Evolutionary conservation across 176 grass and related monocot genomes (phyloP).

Genomic region (Ensete ventricosum): DNA sequence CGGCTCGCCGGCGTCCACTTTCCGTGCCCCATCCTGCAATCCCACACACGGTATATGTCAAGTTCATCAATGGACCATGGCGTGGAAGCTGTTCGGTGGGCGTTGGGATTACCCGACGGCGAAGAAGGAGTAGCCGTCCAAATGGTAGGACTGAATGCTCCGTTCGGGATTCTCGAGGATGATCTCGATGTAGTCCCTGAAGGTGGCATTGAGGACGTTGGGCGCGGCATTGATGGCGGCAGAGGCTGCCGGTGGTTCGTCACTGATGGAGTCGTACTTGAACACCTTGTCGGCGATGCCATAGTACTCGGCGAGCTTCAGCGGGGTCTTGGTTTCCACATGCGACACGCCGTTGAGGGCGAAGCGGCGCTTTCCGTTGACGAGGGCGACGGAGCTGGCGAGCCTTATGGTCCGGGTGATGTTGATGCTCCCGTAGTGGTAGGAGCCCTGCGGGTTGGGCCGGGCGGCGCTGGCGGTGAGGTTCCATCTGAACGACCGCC

Average conservation of each 20-base stretch:
- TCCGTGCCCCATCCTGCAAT: background rate
- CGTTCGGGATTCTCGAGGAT: conserved; percentile 2
- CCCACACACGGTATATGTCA: too few relatives aligned
- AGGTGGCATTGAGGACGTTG: conserved; percentile 1
- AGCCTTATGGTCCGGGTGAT: conserved; percentile 93
- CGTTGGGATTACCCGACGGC: background rate
- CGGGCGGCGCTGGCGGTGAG: conserved; percentile 86
- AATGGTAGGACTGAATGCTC: background rate
- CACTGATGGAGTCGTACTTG: conserved; percentile 66
- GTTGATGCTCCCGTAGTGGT: conserved; percentile 94
- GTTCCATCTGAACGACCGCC: conserved; percentile 90
- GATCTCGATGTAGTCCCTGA: background rate
- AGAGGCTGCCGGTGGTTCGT: conserved; percentile 28
- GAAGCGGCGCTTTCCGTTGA: conserved; percentile 55
- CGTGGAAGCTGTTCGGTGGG: too few relatives aligned
- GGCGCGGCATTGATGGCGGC: background rate
- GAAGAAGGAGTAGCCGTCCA: conserved; percentile 7
- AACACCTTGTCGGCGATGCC: conserved; percentile 48
- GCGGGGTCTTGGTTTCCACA: conserved; percentile 42
- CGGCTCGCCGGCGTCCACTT: conserved; percentile 1
- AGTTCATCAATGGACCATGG: too few relatives aligned
- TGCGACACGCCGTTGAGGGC: conserved; percentile 84
- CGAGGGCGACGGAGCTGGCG: conserved; percentile 20
- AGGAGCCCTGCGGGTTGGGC: conserved; percentile 93
- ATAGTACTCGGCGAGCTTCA: conserved; percentile 97